phyloP scores from a whole-genome alignment of 2,329 filamentous ascomycete species.

The Corynespora cassiicola region DNA sequence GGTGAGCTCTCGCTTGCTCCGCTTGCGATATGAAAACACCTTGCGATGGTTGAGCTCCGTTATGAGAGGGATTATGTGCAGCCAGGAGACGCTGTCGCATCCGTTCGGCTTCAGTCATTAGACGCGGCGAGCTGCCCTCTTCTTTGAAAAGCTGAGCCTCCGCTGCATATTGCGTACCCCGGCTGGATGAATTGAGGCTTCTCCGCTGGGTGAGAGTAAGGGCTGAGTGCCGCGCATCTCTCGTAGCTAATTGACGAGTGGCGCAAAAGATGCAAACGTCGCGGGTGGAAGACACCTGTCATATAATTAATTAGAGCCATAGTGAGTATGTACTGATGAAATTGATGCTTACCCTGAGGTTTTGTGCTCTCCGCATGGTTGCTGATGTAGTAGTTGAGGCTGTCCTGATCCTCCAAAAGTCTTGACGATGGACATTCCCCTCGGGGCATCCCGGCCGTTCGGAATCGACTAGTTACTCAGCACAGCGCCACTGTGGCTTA shows the following conservation, averaged over 20 bases:
- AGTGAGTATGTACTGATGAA: not conserved
- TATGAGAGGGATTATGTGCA: too few species aligned
- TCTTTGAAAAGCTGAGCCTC: slow-evolving; percentile 34
- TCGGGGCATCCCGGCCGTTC: not conserved
- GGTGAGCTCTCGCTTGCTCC: slow-evolving; percentile 22
- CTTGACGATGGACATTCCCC: slow-evolving; percentile 1
- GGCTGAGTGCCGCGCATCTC: slow-evolving; percentile 19
- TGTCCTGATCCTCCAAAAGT: slow-evolving; percentile 8
- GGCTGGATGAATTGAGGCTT: slow-evolving; percentile 39
- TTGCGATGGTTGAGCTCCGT: slow-evolving; percentile 21
- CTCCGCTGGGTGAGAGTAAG: slow-evolving; percentile 32
- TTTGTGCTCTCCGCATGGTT: slow-evolving; percentile 39
- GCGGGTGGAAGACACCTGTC: slow-evolving; percentile 41
- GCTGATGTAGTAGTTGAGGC: slow-evolving; percentile 7
- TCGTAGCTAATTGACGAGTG: slow-evolving; percentile 36
- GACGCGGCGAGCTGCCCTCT: slow-evolving; percentile 19
- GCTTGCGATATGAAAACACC: slow-evolving; percentile 20
- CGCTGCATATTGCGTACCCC: slow-evolving; percentile 34
- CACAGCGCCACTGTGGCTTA: slow-evolving; percentile 2
- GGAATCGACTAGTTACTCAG: too few species aligned
- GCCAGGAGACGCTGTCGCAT: slow-evolving; percentile 33
- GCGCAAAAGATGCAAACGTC: slow-evolving; percentile 49
- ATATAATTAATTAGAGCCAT: slow-evolving; percentile 6
- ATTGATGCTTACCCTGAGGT: slow-evolving; percentile 28
- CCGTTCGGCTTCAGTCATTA: slow-evolving; percentile 32